A percentile compares a stretch with the other conserved stretches of the same genome.
Evolutionary conservation across 2,329 filamentous ascomycete species (phyloP).

Genomic region (Fusarium brevicatenulatum): DNA sequence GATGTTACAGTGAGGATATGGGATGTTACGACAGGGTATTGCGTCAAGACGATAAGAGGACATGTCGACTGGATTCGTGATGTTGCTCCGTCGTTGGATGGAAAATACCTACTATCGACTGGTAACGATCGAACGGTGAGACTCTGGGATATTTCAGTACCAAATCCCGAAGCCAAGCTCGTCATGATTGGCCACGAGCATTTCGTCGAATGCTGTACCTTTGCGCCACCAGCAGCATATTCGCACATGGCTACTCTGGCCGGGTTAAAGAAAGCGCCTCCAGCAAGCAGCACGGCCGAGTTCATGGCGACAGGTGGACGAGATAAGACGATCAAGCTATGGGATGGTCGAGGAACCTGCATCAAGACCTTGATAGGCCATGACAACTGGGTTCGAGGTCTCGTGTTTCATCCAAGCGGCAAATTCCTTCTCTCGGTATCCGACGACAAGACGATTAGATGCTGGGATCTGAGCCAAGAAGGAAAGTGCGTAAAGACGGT

Average conservation of each 20-base stretch:
- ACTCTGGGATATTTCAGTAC: slow-evolving; percentile 82
- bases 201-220: slow-evolving; percentile 83
- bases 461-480: slow-evolving; percentile 93
- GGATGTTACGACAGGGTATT: slow-evolving; percentile 94
- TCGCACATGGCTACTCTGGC: slow-evolving; percentile 79
- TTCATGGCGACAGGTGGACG: slow-evolving; percentile 89
- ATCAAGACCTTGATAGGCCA: slow-evolving; percentile 88
- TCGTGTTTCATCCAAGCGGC: slow-evolving; percentile 91
- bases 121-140: slow-evolving; percentile 84
- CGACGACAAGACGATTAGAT: slow-evolving; percentile 91
- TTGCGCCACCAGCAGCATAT: slow-evolving; percentile 84
- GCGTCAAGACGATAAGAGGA: slow-evolving; percentile 86
- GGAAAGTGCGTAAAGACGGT: slow-evolving; percentile 89
- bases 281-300: slow-evolving; percentile 79
- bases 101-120: slow-evolving; percentile 82
- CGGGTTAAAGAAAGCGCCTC: slow-evolving; percentile 83
- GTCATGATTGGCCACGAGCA: slow-evolving; percentile 90
- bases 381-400: slow-evolving; percentile 90
- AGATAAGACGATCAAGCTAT: slow-evolving; percentile 91
- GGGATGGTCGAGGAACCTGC: slow-evolving; percentile 85
- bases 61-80: slow-evolving; percentile 94
- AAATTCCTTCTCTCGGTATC: slow-evolving; percentile 87
- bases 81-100: slow-evolving; percentile 83
- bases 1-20: slow-evolving; percentile 89
- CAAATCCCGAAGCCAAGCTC: slow-evolving; percentile 75